Conservation (phyloP, 1,284 basidiomycete species). For the Porodaedalea pini region DNA sequence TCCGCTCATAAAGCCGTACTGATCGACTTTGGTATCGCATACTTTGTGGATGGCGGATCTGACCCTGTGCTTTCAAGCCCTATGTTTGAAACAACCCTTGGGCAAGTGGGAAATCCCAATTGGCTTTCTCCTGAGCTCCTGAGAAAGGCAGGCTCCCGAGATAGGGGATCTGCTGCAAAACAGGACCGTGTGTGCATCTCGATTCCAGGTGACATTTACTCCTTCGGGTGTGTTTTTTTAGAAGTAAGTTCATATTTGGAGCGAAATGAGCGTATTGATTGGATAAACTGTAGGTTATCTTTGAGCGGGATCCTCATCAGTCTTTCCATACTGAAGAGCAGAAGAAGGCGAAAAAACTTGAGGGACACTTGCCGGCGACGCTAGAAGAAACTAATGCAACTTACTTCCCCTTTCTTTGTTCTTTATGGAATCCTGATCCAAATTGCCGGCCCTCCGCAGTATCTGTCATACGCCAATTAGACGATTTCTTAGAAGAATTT, state of each 20-base stretch:
- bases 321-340: neutral
- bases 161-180: neutral
- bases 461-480: neutral
- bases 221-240: slow-evolving; percentile 14
- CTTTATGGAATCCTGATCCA: neutral
- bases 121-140: slow-evolving; percentile 11
- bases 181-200: neutral
- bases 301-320: neutral
- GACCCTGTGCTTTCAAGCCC: neutral
- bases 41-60: neutral
- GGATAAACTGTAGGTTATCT: neutral
- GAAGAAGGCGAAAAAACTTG: neutral
- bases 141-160: neutral
- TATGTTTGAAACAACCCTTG: neutral
- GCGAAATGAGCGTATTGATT: neutral
- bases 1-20: neutral
- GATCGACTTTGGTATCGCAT: slow-evolving; percentile 8
- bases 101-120: neutral
- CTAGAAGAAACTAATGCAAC: neutral
- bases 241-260: neutral
- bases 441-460: neutral
- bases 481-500: neutral
- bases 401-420: neutral
- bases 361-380: neutral
- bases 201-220: slow-evolving; percentile 6